phyloP scores from a whole-genome alignment of 2,329 filamentous ascomycete species.

The Trichoderma koningii region DNA sequence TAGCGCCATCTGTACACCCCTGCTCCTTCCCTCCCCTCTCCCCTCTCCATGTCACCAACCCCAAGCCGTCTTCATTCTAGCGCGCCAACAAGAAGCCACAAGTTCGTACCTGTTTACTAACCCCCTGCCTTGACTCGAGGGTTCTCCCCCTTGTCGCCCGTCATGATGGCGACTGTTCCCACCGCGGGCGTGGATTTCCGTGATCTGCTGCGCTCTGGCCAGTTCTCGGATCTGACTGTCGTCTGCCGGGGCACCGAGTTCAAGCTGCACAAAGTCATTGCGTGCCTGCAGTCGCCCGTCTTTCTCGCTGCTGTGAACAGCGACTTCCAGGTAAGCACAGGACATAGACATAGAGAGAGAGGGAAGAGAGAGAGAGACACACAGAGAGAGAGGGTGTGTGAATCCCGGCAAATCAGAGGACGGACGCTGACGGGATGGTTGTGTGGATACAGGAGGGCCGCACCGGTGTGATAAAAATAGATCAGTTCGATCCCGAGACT shows the following conservation, averaged over 20 bases:
- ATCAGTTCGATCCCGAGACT: constrained; percentile 27
- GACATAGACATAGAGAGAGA: not conserved
- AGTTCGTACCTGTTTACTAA: no score
- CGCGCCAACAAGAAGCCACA: not conserved
- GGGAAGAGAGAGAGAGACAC: not conserved
- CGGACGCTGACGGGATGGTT: not conserved
- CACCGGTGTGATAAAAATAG: constrained; percentile 28
- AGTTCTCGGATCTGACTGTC: constrained; percentile 32
- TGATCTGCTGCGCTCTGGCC: constrained; percentile 25
- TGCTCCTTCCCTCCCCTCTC: not conserved
- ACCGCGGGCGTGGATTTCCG: constrained; percentile 1
- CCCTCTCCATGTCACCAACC: not conserved
- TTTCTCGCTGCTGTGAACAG: constrained; percentile 28
- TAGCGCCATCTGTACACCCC: not conserved
- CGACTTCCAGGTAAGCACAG: constrained; percentile 27
- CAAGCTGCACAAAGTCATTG: constrained; percentile 31
- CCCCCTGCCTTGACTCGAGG: no score
- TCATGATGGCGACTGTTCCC: not conserved
- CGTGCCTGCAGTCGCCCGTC: constrained; percentile 31
- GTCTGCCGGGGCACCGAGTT: constrained; percentile 30
- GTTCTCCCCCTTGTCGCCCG: not conserved
- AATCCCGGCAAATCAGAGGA: not conserved
- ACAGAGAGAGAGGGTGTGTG: not conserved
- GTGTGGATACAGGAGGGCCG: constrained; percentile 26
- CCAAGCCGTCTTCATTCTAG: constrained; percentile 7